Percentiles rank a stretch among this genome's conserved stretches.
Evolutionary conservation across 306 rosid genomes (phyloP).

Genomic region (Delonix regia): DNA sequence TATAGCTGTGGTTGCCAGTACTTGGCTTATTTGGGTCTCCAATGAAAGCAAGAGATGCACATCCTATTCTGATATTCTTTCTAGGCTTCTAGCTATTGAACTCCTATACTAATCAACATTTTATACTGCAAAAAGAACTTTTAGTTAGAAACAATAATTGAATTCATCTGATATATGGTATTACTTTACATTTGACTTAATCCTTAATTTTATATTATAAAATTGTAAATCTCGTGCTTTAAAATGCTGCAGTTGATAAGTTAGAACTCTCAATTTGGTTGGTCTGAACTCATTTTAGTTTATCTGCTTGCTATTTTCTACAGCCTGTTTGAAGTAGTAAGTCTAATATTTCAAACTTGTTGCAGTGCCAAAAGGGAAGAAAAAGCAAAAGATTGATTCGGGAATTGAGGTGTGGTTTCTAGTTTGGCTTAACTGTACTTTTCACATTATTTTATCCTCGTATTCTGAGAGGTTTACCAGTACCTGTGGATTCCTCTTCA

Average conservation of each 20-base stretch:
- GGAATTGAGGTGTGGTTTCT: slow-evolving; percentile 72
- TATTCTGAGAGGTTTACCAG: slow-evolving; percentile 6
- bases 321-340: slow-evolving; percentile 27
- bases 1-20: no score
- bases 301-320: slow-evolving; percentile 21
- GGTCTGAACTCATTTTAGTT: slow-evolving; percentile 7
- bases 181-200: slow-evolving; percentile 17
- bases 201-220: background rate
- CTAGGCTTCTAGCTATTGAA: no score
- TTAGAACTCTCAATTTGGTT: slow-evolving; percentile 28
- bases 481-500: slow-evolving; percentile 5
- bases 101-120: background rate
- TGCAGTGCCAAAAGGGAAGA: slow-evolving; percentile 83
- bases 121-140: no score
- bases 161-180: background rate
- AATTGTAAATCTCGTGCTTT: background rate
- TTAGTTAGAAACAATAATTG: no score
- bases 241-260: background rate
- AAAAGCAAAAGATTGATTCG: slow-evolving; percentile 79
- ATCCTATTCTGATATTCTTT: no score
- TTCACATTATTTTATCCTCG: slow-evolving; percentile 1
- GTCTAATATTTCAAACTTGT: slow-evolving; percentile 32
- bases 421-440: slow-evolving; percentile 29
- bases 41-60: no score
- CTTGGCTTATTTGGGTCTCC: no score